Evolutionary conservation across 495 filamentous ascomycete genomes (phyloP), one percentile per base, ranked within the genome.

Genomic region (Daldinia concentrica): DNA sequence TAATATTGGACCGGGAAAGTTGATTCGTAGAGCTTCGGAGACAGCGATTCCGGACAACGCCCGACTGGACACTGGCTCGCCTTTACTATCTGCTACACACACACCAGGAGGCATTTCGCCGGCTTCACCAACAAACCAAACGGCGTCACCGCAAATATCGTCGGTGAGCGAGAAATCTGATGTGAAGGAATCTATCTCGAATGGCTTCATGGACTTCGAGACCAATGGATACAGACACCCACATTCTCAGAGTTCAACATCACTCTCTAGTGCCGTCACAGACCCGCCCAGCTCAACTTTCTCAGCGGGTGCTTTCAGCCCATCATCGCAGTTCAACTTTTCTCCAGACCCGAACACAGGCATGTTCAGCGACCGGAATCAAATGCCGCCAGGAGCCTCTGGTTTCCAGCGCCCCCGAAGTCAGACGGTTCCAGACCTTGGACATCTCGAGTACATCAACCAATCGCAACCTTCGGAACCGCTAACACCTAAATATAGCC

Each of bases 381-480:
- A 90, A 58, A 63, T 77, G 6, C 67, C 29, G 26, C 65, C 75
- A 12, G 74, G 73, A 54, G 87, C 84, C 34, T 84, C 84, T 67
- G 84, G 85, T 62, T 90, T 89, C 72, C 88, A 91, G 68, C 87
- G 94, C 36, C 94, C 92, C 27, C 88, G 95, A 77, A 96, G 94
- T 79, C 94, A 97, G 79, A 98, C 95, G 0, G 95, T 97, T 60
- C 94, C 95, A 27, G 86, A 89, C 29, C 79, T 91, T 58, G 73
- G 71, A 26, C 91, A 95, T 71, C 85, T 92, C 5, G 89, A 88
- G 54, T 90, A 92, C 74, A 87, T 93, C 73, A 88, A 90, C 45
- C 86, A 88, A 60, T 79, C 89, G 22, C 83, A 89, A 55, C 79
- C 83, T 2, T 83, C 86, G 12, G 91, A 93, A 41, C 85, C 89